Conservation (phyloP, 805 yeast species). For the Kuraishia hungarica region DNA sequence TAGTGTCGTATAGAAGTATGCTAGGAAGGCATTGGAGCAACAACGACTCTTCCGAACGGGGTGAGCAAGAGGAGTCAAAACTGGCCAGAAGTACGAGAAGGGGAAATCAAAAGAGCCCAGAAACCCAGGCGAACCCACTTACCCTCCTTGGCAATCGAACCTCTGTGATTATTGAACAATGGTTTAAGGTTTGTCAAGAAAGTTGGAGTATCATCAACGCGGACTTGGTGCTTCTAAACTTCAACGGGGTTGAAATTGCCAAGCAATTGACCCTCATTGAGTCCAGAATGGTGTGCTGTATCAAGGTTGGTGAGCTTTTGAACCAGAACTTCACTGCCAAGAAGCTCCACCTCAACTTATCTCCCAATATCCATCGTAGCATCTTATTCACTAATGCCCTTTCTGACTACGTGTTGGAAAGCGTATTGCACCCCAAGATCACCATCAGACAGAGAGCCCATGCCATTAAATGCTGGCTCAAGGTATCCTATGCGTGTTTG, state of each 20-base stretch:
- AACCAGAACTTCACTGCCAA: slow-evolving; percentile 56
- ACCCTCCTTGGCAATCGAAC: no score
- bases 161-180: slow-evolving; percentile 26
- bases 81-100: no score
- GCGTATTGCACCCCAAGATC: slow-evolving; percentile 47
- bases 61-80: no score
- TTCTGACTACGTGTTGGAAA: slow-evolving; percentile 66
- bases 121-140: no score
- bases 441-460: slow-evolving; percentile 40
- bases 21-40: slow-evolving; percentile 37
- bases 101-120: no score
- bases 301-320: slow-evolving; percentile 57
- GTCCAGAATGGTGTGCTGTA: slow-evolving; percentile 52
- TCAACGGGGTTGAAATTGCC: slow-evolving; percentile 67
- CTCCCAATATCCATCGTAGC: slow-evolving; percentile 56
- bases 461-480: slow-evolving; percentile 62
- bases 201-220: slow-evolving; percentile 51
- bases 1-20: slow-evolving; percentile 43
- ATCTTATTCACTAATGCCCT: slow-evolving; percentile 63
- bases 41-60: no score
- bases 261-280: slow-evolving; percentile 72
- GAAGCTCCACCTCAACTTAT: slow-evolving; percentile 46
- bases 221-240: slow-evolving; percentile 43
- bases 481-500: slow-evolving; percentile 62
- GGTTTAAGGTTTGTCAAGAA: slow-evolving; percentile 44